Percentiles rank a stretch among this genome's conserved stretches.
These are phyloP conservation scores for Aspergillus sclerotiicarbonarius DNA, from an alignment of 495 filamentous ascomycete genomes.

Conservation along the genomic window DNA sequence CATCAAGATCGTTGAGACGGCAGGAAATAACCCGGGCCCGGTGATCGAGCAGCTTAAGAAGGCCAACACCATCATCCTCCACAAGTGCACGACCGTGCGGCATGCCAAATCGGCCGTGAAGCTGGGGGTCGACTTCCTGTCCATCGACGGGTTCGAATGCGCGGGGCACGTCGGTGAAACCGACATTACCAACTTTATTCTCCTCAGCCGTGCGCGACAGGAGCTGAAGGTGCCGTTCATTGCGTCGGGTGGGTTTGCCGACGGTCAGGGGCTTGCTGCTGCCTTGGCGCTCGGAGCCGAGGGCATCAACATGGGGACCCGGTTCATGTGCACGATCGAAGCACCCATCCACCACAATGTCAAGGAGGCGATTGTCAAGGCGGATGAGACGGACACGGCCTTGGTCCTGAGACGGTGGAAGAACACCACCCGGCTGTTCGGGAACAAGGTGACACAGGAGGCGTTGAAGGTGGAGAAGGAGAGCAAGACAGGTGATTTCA, in stretches of 20 bases:
- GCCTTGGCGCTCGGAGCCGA: conserved; percentile 89
- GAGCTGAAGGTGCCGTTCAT: conserved; percentile 86
- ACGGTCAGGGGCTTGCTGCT: conserved; percentile 90
- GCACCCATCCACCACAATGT: conserved; percentile 90
- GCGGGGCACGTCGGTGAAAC: conserved; percentile 93
- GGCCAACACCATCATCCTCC: conserved; percentile 73
- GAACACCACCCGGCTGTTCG: conserved; percentile 86
- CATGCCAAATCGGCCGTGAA: conserved; percentile 91
- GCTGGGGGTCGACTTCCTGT: conserved; percentile 93
- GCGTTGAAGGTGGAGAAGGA: conserved; percentile 80
- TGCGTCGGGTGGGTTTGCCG: conserved; percentile 91
- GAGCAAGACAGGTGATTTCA: conserved; percentile 84
- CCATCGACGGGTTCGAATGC: conserved; percentile 97
- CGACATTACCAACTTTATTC: conserved; percentile 97
- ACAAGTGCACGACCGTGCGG: conserved; percentile 97
- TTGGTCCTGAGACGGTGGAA: conserved; percentile 87
- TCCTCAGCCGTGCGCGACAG: conserved; percentile 83
- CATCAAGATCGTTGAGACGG: conserved; percentile 92
- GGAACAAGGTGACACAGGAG: conserved; percentile 81
- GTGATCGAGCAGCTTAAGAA: conserved; percentile 87
- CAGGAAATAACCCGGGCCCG: conserved; percentile 89
- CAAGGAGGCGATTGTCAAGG: conserved; percentile 86
- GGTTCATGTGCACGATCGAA: conserved; percentile 92
- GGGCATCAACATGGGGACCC: conserved; percentile 92
- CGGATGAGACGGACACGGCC: conserved; percentile 87